phyloP scores from a whole-genome alignment of 768 basidiomycete species.

The Mycena floridula region DNA sequence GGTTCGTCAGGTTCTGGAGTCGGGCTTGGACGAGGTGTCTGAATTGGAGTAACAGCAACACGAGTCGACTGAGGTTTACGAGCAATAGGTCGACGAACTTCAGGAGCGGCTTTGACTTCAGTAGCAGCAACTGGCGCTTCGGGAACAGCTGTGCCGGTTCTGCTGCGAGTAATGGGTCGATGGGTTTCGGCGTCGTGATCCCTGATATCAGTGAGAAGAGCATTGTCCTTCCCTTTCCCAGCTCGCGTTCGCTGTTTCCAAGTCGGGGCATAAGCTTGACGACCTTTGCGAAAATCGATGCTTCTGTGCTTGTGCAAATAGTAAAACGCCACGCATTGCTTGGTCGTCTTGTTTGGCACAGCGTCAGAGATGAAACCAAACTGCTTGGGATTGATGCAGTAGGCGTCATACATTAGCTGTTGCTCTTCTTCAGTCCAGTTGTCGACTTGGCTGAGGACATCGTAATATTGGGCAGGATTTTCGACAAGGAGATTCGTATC shows the following conservation, averaged over 20 bases:
- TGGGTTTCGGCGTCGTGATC: not conserved
- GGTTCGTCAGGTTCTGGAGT: too few relatives aligned
- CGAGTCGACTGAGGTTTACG: too few relatives aligned
- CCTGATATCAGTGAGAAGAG: not conserved
- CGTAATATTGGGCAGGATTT: constrained; percentile 52
- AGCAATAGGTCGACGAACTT: too few relatives aligned
- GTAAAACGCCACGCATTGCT: constrained; percentile 63
- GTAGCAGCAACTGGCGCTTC: not conserved
- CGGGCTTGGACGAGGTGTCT: not conserved
- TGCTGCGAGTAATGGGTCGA: not conserved
- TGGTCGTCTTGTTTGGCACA: constrained; percentile 52
- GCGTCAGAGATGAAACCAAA: constrained; percentile 59
- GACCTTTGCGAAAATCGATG: constrained; percentile 47
- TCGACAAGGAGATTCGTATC: constrained; percentile 58
- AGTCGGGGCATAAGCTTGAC: not conserved
- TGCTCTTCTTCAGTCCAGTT: constrained; percentile 63
- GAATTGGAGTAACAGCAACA: not conserved
- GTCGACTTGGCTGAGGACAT: constrained; percentile 38
- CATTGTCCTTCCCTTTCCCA: not conserved
- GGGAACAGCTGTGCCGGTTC: not conserved
- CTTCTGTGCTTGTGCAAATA: constrained; percentile 62
- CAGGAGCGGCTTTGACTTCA: too few relatives aligned
- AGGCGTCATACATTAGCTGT: constrained; percentile 49
- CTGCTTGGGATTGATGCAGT: constrained; percentile 59
- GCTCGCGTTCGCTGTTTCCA: not conserved